Base-by-base conservation (phyloP, 495 filamentous ascomycete species). In the Paragyromitra xinjiangensis region DNA sequence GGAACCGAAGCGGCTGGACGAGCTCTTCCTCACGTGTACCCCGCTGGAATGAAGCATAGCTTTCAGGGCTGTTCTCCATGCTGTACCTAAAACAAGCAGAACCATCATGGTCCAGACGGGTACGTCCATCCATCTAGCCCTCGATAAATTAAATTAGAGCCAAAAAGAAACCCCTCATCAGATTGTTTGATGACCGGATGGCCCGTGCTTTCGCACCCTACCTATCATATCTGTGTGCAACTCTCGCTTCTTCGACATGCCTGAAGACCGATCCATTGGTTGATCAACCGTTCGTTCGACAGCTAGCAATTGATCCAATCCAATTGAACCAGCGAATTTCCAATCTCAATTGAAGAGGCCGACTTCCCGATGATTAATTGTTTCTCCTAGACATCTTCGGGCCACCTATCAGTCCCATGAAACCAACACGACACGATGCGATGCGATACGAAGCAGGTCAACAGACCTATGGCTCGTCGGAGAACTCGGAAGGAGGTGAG, bases 61-160 rank as follows among this genome's bases (percentile, higher is more conserved):
- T 29, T 50, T 26, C 44, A 73, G 22, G 56, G 56, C 26, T 61
- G 29, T 40, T 26, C 37, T 24, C 37, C 11, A 56, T 19, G 14
- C 16, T 37, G 14, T 61, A 51, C 22, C 24, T 44, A 51, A 73
- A 73, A 66, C 70, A n/a, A 58, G 62, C 39, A 22, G 56, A 70
- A 61, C 29, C 42, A 75, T 63, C 58, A n/a, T 51, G 40, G n/a
- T 64, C 73, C 50, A 71, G 67, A 76, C 45, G 69, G 73, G 73
- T 56, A 65, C 73, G 67, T 76, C 68, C 73, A 76, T 48, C 71
- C 71, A 45, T 29, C 61, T 50, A 73, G 71, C 70, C 70, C 66
- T 75, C 66, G 59, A 73, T 76, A 76, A 37, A 75, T 71, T 71
- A 65, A 73, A 71, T 39, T 19, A 34, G 29, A 34, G 29, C 29